Conservation (phyloP, 331 rosid genomes). For the Arachis monticola region DNA sequence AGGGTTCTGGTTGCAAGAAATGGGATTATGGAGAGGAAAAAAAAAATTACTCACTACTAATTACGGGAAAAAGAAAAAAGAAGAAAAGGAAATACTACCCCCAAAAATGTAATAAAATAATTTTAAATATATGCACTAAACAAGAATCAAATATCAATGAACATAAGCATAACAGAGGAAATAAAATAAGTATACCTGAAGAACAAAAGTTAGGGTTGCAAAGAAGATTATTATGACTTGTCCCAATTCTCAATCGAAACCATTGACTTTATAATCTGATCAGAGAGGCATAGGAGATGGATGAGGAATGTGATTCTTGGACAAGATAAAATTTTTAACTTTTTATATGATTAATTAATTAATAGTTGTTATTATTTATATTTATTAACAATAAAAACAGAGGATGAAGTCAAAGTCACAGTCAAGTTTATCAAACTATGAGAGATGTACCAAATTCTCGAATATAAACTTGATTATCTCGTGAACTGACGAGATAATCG, state of each 20-base stretch:
- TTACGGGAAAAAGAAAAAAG: no score
- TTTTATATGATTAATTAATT: not conserved
- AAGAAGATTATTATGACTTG: no score
- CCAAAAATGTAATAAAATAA: no score
- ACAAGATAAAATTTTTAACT: not conserved
- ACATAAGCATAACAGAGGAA: no score
- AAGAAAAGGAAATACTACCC: not conserved
- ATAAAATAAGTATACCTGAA: no score
- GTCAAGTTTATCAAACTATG: not conserved
- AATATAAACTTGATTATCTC: conserved; percentile 34
- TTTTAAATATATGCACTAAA: no score
- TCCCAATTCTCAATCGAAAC: no score
- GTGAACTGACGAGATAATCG: conserved; percentile 32
- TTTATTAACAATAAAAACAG: not conserved
- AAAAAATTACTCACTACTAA: not conserved
- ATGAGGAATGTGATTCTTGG: conserved; percentile 28
- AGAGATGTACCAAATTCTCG: conserved; percentile 35
- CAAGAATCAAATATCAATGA: no score
- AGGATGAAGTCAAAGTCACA: conserved; percentile 9
- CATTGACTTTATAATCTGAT: not conserved
- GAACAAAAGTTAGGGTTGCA: no score
- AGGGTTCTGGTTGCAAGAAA: conserved; percentile 44
- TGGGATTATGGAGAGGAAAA: not conserved
- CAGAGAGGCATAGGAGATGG: conserved; percentile 14
- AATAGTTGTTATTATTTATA: not conserved